Evolutionary conservation across 768 basidiomycete species (phyloP).

Genomic region (Rhizopogon vesiculosus): DNA sequence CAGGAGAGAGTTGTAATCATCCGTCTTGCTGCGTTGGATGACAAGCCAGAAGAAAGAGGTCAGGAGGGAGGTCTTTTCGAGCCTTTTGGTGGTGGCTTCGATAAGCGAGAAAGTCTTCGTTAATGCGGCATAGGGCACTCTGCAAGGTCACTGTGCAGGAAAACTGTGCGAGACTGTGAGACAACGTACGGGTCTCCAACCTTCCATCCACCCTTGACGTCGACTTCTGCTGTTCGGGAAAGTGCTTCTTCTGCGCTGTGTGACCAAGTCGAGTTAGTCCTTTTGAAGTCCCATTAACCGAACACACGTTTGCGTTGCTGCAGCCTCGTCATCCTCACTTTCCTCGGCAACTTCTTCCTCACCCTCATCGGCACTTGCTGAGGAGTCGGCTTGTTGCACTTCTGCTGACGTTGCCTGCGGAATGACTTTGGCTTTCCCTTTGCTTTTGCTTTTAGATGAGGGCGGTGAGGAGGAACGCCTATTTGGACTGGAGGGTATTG

Average conservation of each 20-base stretch:
- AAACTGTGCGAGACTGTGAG: not conserved
- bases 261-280: conserved; percentile 2
- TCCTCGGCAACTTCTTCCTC: conserved; percentile 36
- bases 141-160: conserved; percentile 23
- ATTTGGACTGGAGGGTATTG: not conserved
- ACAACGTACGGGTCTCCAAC: conserved; percentile 70
- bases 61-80: conserved; percentile 87
- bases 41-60: conserved; percentile 88
- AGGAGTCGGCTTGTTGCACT: conserved; percentile 29
- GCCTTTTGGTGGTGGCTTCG: conserved; percentile 90
- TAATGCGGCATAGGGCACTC: conserved; percentile 92
- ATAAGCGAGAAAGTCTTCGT: conserved; percentile 86
- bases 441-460: conserved; percentile 11
- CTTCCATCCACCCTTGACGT: conserved; percentile 81
- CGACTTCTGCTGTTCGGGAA: conserved; percentile 60
- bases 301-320: conserved; percentile 62
- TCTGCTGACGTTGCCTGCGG: conserved; percentile 14
- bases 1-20: conserved; percentile 70
- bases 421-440: conserved; percentile 15
- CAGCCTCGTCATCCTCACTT: conserved; percentile 39
- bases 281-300: not conserved
- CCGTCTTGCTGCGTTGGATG: conserved; percentile 77
- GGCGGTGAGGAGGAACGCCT: not conserved
- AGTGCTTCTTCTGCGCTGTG: conserved; percentile 62
- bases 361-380: conserved; percentile 30